Conservation (phyloP, 208 protist species). For the Wallacemonas rigidus region DNA sequence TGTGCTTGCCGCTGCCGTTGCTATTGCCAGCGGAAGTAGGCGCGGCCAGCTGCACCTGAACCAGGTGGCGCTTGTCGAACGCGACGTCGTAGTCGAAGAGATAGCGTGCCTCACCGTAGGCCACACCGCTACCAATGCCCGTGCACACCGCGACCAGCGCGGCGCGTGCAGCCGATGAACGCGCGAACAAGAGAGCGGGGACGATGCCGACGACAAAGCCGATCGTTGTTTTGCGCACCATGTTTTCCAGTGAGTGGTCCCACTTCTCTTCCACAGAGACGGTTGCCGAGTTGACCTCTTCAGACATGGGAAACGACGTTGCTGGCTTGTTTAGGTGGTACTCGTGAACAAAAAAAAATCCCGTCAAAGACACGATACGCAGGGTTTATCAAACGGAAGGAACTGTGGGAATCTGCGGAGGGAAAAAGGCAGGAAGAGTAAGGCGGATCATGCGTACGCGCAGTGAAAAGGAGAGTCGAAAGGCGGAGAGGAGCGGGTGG, state of each 20-base stretch:
- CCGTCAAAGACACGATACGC: no score
- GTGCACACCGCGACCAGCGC: slow-evolving; percentile 68
- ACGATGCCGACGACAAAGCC: slow-evolving; percentile 73
- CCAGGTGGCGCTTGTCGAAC: slow-evolving; percentile 85
- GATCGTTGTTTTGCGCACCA: slow-evolving; percentile 86
- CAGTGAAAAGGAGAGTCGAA: no score
- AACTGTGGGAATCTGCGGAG: no score
- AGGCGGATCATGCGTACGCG: no score
- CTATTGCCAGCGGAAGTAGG: not conserved
- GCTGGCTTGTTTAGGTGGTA: no score
- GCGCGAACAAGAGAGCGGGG: slow-evolving; percentile 74
- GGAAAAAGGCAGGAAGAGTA: no score
- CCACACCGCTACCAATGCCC: slow-evolving; percentile 79
- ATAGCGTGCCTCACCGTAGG: slow-evolving; percentile 87
- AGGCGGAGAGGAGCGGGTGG: no score
- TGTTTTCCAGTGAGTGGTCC: slow-evolving; percentile 86
- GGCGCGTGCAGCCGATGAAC: slow-evolving; percentile 55
- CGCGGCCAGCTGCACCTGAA: slow-evolving; percentile 40
- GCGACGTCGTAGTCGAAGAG: slow-evolving; percentile 88
- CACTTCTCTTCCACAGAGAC: slow-evolving; percentile 87
- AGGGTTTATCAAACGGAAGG: no score
- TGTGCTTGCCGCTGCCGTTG: not conserved
- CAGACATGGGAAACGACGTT: slow-evolving; percentile 1
- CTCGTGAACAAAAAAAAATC: no score
- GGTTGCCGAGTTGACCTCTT: slow-evolving; percentile 16